Base-by-base conservation (phyloP, 2,329 filamentous ascomycete genomes). In the Cladosporium cucumerinum region DNA sequence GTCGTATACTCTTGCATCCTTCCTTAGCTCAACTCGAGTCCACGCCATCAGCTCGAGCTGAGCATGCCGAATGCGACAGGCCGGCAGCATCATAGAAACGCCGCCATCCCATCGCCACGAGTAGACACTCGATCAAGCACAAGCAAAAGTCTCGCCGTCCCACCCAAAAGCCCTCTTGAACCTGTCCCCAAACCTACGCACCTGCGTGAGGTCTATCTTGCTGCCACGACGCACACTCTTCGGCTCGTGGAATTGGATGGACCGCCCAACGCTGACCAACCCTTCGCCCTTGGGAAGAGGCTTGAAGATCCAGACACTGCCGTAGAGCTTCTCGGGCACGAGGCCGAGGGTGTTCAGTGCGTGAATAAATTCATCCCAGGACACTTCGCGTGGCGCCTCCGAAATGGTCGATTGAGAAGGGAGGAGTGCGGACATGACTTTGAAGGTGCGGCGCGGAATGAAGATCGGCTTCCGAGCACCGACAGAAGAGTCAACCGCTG, bases 241-340 rank as follows among this genome's bases (percentile, higher is more conserved):
- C 2, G 86, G 86, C 69, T 87, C 85, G 67, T 88, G 85, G 66
- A 88, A 85, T 62, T 86, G 82, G 34, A 88, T 88, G 26, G 79
- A 80, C 4, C 81, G 73, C 46, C 80, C 75, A 0, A 81, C 76
- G 61, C 82, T 78, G 25, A 80, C 65, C 3, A 68, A 69, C 18
- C 57, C 61, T 12, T 55, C 21, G 12, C 65, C 63, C 28, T 57
- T 55, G 3, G 57, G 57, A 48, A 69, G 43, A 3, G 82, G 82
- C 16, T 76, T 78, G 66, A 88, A 88, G 12, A 86, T 82, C 86
- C 86, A 89, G 0, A 82, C 82, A 1, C 84, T 87, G 0, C 85
- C 85, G 65, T 87, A 86, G 0, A 87, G 77, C 73, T 89, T 87
- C 73, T 85, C 76, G 0, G 79, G 79, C 0, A 69, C 66, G 61